phyloP scores from a whole-genome alignment of 2,329 filamentous ascomycete species.

The Stromatinia cepivora region DNA sequence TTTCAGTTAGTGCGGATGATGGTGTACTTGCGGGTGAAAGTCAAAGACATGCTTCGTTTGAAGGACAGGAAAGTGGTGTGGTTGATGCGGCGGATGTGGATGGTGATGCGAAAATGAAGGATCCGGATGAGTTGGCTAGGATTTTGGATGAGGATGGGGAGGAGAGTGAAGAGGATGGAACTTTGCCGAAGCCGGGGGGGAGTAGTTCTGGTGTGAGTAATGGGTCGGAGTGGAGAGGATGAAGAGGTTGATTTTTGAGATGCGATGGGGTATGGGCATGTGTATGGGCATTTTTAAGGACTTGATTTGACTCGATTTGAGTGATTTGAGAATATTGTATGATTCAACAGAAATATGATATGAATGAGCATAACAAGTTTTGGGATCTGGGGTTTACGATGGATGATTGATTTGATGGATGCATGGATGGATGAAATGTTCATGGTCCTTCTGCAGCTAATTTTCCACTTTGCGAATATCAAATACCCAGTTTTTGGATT shows the following conservation, averaged over 20 bases:
- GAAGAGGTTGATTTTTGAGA: neutral
- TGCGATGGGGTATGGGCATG: neutral
- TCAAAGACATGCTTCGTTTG: slow-evolving; percentile 44
- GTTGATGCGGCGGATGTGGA: slow-evolving; percentile 50
- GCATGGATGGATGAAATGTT: too few relatives aligned
- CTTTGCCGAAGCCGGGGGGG: neutral
- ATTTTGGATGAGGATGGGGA: slow-evolving; percentile 59
- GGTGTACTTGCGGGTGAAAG: slow-evolving; percentile 54
- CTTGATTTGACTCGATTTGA: neutral
- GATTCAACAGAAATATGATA: slow-evolving; percentile 7
- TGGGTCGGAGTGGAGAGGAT: slow-evolving; percentile 21
- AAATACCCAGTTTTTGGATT: too few relatives aligned
- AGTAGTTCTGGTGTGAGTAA: slow-evolving; percentile 10
- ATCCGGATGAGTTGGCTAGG: slow-evolving; percentile 63
- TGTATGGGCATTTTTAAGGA: neutral
- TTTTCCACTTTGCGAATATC: too few relatives aligned
- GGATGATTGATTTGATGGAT: neutral
- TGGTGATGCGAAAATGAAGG: slow-evolving; percentile 65
- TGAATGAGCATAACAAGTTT: neutral
- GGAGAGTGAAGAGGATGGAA: slow-evolving; percentile 32
- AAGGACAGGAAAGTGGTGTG: slow-evolving; percentile 47
- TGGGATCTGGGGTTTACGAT: neutral
- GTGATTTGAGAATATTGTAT: slow-evolving; percentile 7
- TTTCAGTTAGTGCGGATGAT: slow-evolving; percentile 67
- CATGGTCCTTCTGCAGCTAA: too few relatives aligned